Evolutionary conservation across 179 eudicot genomes (phyloP), one percentile per base, ranked within the genome.

Genomic region (Heliamphora pulchella): DNA sequence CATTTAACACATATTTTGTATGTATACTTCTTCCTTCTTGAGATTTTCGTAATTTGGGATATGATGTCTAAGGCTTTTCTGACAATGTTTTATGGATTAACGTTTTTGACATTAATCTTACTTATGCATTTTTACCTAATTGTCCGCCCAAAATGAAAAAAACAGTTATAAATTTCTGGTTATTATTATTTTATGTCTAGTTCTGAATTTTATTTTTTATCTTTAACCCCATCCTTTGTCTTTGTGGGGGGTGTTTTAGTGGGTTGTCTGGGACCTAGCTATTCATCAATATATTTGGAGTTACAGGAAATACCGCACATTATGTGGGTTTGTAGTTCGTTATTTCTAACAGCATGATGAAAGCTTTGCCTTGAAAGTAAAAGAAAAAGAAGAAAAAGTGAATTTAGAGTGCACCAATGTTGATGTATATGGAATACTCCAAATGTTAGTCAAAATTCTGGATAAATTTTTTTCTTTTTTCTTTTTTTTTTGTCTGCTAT

Each of bases 1-100:
- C 99, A 77, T 94, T 96, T 70, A 87, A 71, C 83, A 91, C 98
- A 6, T 96, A 96, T 85, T 74, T 85, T 82, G 99, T 96, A 89
- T 82, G 91, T 77, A 47, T 68, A 44, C 13, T 61, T 79, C 71
- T 68, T 69, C 31, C 69, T 70, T 17, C 50, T 22, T 39, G 14
- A 73, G 54, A 63, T 55, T 10, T 8, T 17, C 64, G 31, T 62
- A 65, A 64, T 61, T 71, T 43, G 44, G n/a, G 5, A 20, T 80
- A 17, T 71, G 15, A 22, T 50, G 39, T 61, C n/a, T 65, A 74
- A 22, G 41, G 31, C 0, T 74, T 73, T n/a, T 59, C 31, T 43
- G 20, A 39, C 31, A 31, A 67, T 14, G 9, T 3, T 31, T 39
- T 44, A 15, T 58, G 14, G 39, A 3, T 41, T 43, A 8, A n/a